Conservation (phyloP, 1,284 basidiomycete genomes). For the Cryptococcus hybrid region DNA sequence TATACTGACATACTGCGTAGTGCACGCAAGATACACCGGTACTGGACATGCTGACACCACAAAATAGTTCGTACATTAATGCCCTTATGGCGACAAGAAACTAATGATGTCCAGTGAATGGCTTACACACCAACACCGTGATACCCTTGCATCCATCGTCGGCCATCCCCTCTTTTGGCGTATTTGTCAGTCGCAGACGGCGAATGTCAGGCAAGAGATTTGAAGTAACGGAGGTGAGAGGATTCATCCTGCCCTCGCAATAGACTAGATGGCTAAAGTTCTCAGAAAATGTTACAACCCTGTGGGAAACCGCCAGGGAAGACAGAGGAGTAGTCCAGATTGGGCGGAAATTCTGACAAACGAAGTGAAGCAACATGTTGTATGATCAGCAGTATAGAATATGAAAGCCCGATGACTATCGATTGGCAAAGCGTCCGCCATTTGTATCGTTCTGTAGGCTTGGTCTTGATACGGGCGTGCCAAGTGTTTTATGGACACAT, state of each 20-base stretch:
- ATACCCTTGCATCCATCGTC: slow-evolving; percentile 87
- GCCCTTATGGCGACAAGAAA: background rate
- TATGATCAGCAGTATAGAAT: no score
- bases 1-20: slow-evolving; percentile 51
- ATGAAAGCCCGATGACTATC: no score
- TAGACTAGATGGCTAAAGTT: background rate
- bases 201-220: slow-evolving; percentile 84
- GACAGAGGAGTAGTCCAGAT: slow-evolving; percentile 65
- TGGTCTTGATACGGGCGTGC: no score
- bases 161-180: slow-evolving; percentile 80
- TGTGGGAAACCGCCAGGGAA: slow-evolving; percentile 93
- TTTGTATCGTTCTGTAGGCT: no score
- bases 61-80: slow-evolving; percentile 68
- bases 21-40: slow-evolving; percentile 94
- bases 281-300: slow-evolving; percentile 94
- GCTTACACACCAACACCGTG: slow-evolving; percentile 95
- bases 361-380: background rate
- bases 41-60: slow-evolving; percentile 92
- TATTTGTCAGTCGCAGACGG: slow-evolving; percentile 93
- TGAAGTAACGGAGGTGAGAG: slow-evolving; percentile 87
- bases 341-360: background rate
- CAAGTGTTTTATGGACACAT: no score
- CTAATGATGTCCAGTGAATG: slow-evolving; percentile 69
- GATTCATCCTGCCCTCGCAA: background rate
- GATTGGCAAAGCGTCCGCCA: no score